A percentile compares a stretch with the other conserved stretches of the same genome.
These are phyloP conservation scores for Trichophyton benhamiae DNA, from an alignment of 2,329 filamentous ascomycete species.

Conservation along the genomic window DNA sequence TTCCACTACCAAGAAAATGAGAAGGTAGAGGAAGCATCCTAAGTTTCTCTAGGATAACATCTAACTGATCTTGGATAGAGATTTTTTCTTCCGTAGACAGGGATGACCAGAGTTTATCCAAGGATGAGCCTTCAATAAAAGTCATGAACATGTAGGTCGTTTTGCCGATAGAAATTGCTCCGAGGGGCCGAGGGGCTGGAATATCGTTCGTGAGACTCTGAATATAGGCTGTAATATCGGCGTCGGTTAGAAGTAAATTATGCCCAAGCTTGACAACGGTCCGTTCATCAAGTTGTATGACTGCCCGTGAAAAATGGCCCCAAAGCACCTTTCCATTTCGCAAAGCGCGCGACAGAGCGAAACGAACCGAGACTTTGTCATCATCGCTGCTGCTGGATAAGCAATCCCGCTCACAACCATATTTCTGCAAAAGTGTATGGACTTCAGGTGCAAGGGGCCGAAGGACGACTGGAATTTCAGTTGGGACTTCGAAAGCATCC, in stretches of 20 bases:
- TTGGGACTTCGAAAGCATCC: too few species aligned
- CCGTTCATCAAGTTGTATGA: not conserved
- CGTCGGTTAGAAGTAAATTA: not conserved
- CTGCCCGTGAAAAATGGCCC: not conserved
- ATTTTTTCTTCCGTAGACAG: not conserved
- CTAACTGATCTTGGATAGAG: not conserved
- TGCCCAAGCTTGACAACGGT: constrained; percentile 4
- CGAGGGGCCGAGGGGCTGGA: not conserved
- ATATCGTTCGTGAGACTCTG: not conserved
- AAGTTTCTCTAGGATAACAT: not conserved
- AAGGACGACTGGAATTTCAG: too few species aligned
- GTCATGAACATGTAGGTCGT: not conserved
- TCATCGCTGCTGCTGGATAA: too few species aligned
- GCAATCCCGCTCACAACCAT: too few species aligned
- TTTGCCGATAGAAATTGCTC: not conserved
- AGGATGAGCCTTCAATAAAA: not conserved
- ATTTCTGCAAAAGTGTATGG: too few species aligned
- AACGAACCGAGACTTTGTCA: too few species aligned
- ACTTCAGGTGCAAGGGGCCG: too few species aligned
- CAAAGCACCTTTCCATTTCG: not conserved
- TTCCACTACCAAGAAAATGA: constrained; percentile 9
- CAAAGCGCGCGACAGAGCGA: too few species aligned
- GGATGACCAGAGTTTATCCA: constrained; percentile 9
- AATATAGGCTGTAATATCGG: not conserved
- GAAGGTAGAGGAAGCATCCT: not conserved